phyloP scores from a whole-genome alignment of 768 basidiomycete genomes.

The Lactarius psammicola region DNA sequence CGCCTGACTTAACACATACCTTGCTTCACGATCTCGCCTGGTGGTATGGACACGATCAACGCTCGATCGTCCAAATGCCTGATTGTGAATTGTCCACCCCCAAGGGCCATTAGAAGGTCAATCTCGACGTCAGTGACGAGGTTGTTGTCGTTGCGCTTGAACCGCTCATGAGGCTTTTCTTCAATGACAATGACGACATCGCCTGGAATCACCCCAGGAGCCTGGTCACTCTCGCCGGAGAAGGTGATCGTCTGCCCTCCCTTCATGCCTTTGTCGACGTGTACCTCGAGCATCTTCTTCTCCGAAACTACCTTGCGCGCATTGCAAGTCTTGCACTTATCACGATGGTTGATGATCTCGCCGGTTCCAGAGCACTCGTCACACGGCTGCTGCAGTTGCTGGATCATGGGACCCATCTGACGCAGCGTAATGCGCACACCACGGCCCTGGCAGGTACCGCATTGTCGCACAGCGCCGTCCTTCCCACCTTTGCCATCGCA shows the following conservation, averaged over 20 bases:
- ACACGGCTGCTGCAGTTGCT: conserved; percentile 95
- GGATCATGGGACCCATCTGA: conserved; percentile 99
- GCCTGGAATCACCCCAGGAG: conserved; percentile 84
- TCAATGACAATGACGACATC: conserved; percentile 94
- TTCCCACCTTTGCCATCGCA: conserved; percentile 98
- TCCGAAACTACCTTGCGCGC: conserved; percentile 94
- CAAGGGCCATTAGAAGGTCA: conserved; percentile 90
- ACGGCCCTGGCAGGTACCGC: conserved; percentile 77
- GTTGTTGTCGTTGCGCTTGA: conserved; percentile 87
- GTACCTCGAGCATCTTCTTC: conserved; percentile 96
- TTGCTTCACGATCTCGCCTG: conserved; percentile 91
- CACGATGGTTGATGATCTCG: conserved; percentile 91
- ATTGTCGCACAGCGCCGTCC: conserved; percentile 87
- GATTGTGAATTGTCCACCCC: conserved; percentile 86
- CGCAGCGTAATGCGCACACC: conserved; percentile 89
- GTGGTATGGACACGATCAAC: conserved; percentile 75
- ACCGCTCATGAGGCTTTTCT: conserved; percentile 86
- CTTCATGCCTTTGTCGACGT: conserved; percentile 98
- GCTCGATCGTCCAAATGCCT: conserved; percentile 93
- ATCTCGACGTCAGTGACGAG: conserved; percentile 85
- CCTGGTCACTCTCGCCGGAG: conserved; percentile 88
- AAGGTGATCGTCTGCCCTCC: conserved; percentile 89
- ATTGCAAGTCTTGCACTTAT: conserved; percentile 88
- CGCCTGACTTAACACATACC: conserved; percentile 51
- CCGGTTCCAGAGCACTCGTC: conserved; percentile 92